Evolutionary conservation across 2,329 filamentous ascomycete species (phyloP).

Genomic region (Cladophialophora carrionii): DNA sequence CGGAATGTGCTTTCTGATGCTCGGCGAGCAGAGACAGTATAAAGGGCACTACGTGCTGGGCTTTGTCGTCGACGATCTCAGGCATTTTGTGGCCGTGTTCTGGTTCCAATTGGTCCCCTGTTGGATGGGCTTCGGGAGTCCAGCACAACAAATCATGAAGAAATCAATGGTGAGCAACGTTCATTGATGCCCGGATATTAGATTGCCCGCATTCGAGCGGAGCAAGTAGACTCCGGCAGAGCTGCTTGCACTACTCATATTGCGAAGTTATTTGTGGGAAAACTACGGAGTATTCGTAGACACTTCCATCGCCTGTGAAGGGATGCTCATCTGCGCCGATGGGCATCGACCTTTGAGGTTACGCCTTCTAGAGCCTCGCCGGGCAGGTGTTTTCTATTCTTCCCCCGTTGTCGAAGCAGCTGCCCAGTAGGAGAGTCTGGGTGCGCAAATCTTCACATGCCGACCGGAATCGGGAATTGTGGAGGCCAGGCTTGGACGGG

Average conservation of each 20-base stretch:
- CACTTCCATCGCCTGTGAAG: neutral
- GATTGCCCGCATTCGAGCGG: conserved; percentile 4
- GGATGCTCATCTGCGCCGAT: neutral
- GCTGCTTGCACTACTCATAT: neutral
- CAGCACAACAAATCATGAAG: neutral
- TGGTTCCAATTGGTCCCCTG: neutral
- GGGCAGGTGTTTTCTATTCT: neutral
- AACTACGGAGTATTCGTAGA: neutral
- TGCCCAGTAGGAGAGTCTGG: neutral
- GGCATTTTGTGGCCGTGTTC: conserved; percentile 41
- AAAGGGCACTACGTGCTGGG: conserved; percentile 75
- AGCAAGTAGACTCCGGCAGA: neutral
- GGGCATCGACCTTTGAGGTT: neutral
- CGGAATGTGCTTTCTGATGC: conserved; percentile 52
- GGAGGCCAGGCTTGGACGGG: conserved; percentile 6
- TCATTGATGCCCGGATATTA: neutral
- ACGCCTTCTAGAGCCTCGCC: too few relatives aligned
- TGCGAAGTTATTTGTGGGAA: neutral
- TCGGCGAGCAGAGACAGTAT: conserved; percentile 64
- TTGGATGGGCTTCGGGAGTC: neutral
- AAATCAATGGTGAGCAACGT: neutral
- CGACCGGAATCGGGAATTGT: conserved; percentile 3
- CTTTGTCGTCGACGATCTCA: conserved; percentile 74
- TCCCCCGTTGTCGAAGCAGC: neutral
- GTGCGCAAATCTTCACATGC: conserved; percentile 18